These are phyloP conservation scores for Tetrapisispora fleetii DNA, from an alignment of 805 yeast genomes.

Conservation along the genomic window DNA sequence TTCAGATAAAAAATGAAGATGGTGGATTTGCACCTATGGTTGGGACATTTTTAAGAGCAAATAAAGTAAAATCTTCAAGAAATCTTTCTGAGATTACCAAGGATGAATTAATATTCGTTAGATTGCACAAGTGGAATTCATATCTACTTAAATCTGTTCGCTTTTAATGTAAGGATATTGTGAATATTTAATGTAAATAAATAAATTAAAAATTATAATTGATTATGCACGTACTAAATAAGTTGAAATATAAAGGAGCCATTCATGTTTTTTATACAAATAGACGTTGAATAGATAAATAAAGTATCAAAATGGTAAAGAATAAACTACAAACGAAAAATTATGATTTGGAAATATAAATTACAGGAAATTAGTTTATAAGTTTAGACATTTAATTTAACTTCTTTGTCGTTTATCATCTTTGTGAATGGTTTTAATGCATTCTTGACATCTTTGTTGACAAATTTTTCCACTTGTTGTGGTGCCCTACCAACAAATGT, in stretches of 20 bases:
- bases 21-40: conserved; percentile 29
- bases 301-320: neutral
- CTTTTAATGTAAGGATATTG: neutral
- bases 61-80: conserved; percentile 43
- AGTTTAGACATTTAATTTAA: conserved; percentile 69
- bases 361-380: neutral
- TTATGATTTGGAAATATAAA: too few species aligned
- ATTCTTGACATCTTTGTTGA: conserved; percentile 69
- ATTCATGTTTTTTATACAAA: neutral
- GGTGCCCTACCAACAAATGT: conserved; percentile 99
- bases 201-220: neutral
- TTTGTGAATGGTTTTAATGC: conserved; percentile 65
- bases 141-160: conserved; percentile 15
- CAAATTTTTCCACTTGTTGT: conserved; percentile 90
- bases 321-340: too few species aligned
- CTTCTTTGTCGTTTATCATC: conserved; percentile 54
- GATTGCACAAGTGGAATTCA: conserved; percentile 54
- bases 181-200: neutral
- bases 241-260: neutral
- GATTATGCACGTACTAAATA: neutral
- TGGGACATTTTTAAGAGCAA: conserved; percentile 44
- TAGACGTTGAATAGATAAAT: neutral
- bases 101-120: conserved; percentile 41
- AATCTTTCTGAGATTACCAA: conserved; percentile 48
- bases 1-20: conserved; percentile 30